These are phyloP conservation scores for Nothophytophthora sp. DNA, from an alignment of 352 stramenopile genomes.

Conservation along the genomic window DNA sequence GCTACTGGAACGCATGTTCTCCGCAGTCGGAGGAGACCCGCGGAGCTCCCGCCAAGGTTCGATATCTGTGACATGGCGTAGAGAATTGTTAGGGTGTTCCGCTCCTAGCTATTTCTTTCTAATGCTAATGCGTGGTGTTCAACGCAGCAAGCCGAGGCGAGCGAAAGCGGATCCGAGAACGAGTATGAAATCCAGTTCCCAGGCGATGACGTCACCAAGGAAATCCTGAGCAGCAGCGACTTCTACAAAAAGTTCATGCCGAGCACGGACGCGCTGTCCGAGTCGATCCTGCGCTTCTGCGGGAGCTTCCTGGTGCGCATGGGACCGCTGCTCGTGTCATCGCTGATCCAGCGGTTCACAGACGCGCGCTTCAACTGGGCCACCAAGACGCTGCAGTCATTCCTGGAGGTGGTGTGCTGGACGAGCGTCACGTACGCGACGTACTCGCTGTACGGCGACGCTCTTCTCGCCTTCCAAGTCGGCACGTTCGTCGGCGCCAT, in stretches of 20 bases:
- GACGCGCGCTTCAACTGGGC: constrained; percentile 78
- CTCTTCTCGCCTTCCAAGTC: constrained; percentile 61
- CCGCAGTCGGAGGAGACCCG: background rate
- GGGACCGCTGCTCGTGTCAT: constrained; percentile 37
- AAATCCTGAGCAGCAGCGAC: constrained; percentile 50
- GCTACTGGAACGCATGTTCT: background rate
- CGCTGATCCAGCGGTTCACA: constrained; percentile 74
- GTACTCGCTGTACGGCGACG: constrained; percentile 62
- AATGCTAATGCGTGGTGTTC: background rate
- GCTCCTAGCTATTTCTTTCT: background rate
- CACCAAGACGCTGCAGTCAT: constrained; percentile 84
- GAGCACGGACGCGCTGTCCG: constrained; percentile 40
- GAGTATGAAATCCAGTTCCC: constrained; percentile 69
- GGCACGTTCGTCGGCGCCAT: constrained; percentile 74
- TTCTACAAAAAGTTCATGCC: constrained; percentile 66
- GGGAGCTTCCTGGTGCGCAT: constrained; percentile 61
- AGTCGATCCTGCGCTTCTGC: constrained; percentile 61
- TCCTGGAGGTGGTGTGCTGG: constrained; percentile 79
- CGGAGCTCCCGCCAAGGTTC: too few relatives aligned
- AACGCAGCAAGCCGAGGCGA: background rate
- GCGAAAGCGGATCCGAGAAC: constrained; percentile 33
- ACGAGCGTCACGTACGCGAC: constrained; percentile 64
- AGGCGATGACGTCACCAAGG: constrained; percentile 38
- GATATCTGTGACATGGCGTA: background rate
- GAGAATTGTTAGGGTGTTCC: too few relatives aligned